Conservation (phyloP, 805 yeast species). For the Yarrowia osloensis region DNA sequence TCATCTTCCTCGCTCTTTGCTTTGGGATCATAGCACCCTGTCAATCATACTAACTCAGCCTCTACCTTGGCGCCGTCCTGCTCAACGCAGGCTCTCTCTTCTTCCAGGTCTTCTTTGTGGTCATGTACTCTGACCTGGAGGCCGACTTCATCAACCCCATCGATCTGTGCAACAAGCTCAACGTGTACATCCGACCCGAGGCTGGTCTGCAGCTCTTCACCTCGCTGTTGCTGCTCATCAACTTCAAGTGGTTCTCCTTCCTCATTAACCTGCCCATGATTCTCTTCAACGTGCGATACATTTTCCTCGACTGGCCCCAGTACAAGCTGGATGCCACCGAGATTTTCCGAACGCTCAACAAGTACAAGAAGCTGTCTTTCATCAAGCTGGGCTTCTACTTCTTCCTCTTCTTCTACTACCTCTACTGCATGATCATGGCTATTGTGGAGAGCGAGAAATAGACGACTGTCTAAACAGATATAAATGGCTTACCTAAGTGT, state of each 20-base stretch:
- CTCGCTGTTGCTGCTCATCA: constrained; percentile 68
- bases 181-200: constrained; percentile 82
- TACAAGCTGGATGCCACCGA: constrained; percentile 95
- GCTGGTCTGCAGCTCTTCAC: constrained; percentile 72
- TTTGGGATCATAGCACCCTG: too few relatives aligned
- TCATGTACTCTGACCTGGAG: constrained; percentile 86
- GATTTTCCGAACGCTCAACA: constrained; percentile 88
- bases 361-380: constrained; percentile 89
- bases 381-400: constrained; percentile 88
- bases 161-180: constrained; percentile 90
- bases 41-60: constrained; percentile 27
- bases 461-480: neutral
- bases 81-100: constrained; percentile 83
- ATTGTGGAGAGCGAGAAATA: constrained; percentile 65
- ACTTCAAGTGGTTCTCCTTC: constrained; percentile 92
- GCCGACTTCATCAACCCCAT: constrained; percentile 91
- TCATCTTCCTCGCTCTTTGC: too few relatives aligned
- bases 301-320: constrained; percentile 67
- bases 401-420: constrained; percentile 89
- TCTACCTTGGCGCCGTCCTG: constrained; percentile 57
- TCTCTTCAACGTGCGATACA: constrained; percentile 72
- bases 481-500: neutral
- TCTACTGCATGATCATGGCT: constrained; percentile 94
- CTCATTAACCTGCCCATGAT: constrained; percentile 81
- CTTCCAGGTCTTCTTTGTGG: constrained; percentile 87